Base-by-base conservation (phyloP, 1,284 basidiomycete species). In the Rhodotorula sp. region DNA sequence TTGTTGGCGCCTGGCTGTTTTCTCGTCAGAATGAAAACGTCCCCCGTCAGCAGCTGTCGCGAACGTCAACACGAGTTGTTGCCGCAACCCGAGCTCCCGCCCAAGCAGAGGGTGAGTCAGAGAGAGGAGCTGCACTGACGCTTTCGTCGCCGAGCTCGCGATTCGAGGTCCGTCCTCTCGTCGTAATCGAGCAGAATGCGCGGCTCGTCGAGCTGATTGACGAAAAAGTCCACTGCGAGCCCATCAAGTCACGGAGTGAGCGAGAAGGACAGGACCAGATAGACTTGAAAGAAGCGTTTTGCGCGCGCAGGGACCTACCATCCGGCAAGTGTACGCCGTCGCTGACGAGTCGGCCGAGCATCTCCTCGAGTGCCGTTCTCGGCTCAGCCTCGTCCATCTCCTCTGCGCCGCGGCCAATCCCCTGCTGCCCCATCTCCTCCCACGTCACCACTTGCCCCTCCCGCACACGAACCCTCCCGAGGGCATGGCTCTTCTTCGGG, bases 201-300 rank as follows among this genome's bases (percentile, higher is more conserved):
- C 6, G 68, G 68, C 53, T 72, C 71, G 62, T 72, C 71, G 51
- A 69, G 53, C 33, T 57, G 59, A 46, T 67, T 72, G 48, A 72
- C 46, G 30, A 64, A 70, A 18, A 70, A 57, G 62, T 72, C 71
- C 45, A 70, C 71, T 69, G 60, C 33, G 22, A 17, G 20, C 22
- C 24, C 4, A 42, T 14, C 37, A 42, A 42, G 10, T 10, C 22
- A 24, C 17, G 20, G 20, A 22, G 57, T 59, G 17, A 58, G 56
- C 22, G 6, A 17, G 48, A 48, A 20, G 26, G 37, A 37, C 12
- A 6, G 12, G 37, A 37, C 12, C 37, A 37, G 8, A 37, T n/a
- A n/a, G n/a, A n/a, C n/a, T n/a, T n/a, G 12, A 12, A 44, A 49
- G 22, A 55, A 8, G 12, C 30, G 7, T 29, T 49, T 49, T n/a